Base-by-base conservation (phyloP, 2,329 filamentous ascomycete species). In the Aspergillus piperis region DNA sequence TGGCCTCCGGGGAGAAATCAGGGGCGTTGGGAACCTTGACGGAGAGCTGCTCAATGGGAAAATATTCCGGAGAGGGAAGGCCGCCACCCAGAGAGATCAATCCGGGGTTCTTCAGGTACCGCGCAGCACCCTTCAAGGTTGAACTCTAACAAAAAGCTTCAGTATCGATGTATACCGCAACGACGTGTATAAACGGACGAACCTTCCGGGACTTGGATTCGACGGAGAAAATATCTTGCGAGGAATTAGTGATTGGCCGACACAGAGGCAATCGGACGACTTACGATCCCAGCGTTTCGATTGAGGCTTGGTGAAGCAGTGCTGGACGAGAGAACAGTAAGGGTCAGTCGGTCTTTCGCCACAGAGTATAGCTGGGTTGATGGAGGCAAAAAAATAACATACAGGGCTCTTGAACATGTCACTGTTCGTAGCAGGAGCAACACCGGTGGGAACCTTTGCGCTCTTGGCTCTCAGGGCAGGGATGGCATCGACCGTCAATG, bases 31-130 rank as follows among this genome's bases (percentile, higher is more conserved):
- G 91, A 1, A 96, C 86, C 68, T 89, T 90, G 77, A 96, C 78
- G 64, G 83, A 84, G 53, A 98, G 77, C 65, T 89, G 84, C 66
- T 94, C 88, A 70, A 98, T 88, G n/a, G 95, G 95, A 71, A 99
- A 99, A 77, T 96, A 91, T 74, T 94, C 88, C 62, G 90, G 86
- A 13, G 91, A 93, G 3, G 95, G 95, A 19, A 99, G 81, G 3
- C 95, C 95, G 54, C 95, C 95, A 58, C 95, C 95, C 1, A 99
- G 87, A 1, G 92, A 96, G 72, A 99, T 95, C 61, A 97, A 79
- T 15, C 90, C 92, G 0, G 92, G 91, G 41, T 84, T 91, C 71
- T 89, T 90, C 56, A 98, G 84, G 73, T 88, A 89, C 58, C 84
- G 85, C 48, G 93, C 93, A 5, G 93, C 92, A 62, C 84, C 83